Percentiles rank a stretch among this genome's conserved stretches.
These are phyloP conservation scores for Debaryomyces robertsiae DNA, from an alignment of 1,139 yeast genomes.

Conservation along the genomic window DNA sequence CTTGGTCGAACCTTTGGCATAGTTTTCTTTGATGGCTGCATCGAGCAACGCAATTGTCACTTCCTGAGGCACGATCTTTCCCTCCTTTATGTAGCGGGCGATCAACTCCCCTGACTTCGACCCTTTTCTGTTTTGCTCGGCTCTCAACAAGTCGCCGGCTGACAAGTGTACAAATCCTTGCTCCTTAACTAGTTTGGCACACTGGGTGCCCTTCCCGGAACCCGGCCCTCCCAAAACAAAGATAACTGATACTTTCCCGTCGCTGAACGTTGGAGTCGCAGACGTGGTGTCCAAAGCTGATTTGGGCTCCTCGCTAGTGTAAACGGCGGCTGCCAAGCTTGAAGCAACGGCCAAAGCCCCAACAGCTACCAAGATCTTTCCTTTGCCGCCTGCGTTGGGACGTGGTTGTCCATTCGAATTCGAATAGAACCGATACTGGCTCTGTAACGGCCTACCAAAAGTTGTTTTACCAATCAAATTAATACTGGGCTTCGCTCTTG, in stretches of 20 bases:
- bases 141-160: slow-evolving; percentile 93
- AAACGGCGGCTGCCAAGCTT: slow-evolving; percentile 45
- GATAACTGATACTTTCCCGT: slow-evolving; percentile 71
- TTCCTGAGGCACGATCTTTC: slow-evolving; percentile 93
- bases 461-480: neutral
- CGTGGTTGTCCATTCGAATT: slow-evolving; percentile 21
- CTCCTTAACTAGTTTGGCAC: slow-evolving; percentile 78
- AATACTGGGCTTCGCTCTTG: neutral
- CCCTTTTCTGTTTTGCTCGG: slow-evolving; percentile 82
- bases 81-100: slow-evolving; percentile 81
- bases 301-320: slow-evolving; percentile 48
- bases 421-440: slow-evolving; percentile 21
- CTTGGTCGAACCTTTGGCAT: slow-evolving; percentile 50
- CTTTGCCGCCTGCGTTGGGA: slow-evolving; percentile 22
- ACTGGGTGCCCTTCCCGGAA: slow-evolving; percentile 96
- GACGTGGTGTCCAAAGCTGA: slow-evolving; percentile 42
- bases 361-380: slow-evolving; percentile 31
- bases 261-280: slow-evolving; percentile 48
- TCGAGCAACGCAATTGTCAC: slow-evolving; percentile 83
- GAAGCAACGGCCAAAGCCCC: slow-evolving; percentile 50
- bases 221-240: slow-evolving; percentile 93
- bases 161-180: slow-evolving; percentile 84
- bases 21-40: slow-evolving; percentile 68
- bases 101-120: slow-evolving; percentile 86
- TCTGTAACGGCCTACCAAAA: neutral